phyloP scores from a whole-genome alignment of 2,329 filamentous ascomycete species.

The Xylariaceae sp. region DNA sequence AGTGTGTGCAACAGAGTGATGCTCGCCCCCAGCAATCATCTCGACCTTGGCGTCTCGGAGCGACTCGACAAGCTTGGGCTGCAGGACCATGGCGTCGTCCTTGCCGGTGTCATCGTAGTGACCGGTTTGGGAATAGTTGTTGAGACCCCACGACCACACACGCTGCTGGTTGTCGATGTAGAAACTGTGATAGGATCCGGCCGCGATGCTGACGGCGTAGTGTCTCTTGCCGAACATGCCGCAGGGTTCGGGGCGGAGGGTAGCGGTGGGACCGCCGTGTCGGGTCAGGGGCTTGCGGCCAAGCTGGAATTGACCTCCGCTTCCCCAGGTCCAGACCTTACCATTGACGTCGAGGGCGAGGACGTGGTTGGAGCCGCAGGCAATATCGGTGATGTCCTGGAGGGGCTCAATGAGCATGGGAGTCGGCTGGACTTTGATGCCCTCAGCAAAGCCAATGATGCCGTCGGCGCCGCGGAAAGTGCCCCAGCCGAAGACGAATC shows the following conservation, averaged over 20 bases:
- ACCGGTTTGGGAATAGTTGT: slow-evolving; percentile 70
- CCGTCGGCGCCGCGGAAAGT: slow-evolving; percentile 60
- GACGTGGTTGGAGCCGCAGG: slow-evolving; percentile 68
- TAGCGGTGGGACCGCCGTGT: slow-evolving; percentile 23
- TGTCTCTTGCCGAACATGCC: slow-evolving; percentile 46
- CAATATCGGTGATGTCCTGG: slow-evolving; percentile 62
- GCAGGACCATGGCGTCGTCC: slow-evolving; percentile 69
- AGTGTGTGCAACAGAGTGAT: slow-evolving; percentile 58
- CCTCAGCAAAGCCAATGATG: slow-evolving; percentile 61
- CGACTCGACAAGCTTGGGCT: slow-evolving; percentile 64
- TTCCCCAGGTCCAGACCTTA: slow-evolving; percentile 71
- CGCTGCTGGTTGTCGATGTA: slow-evolving; percentile 65
- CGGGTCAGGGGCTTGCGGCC: slow-evolving; percentile 58
- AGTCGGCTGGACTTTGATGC: slow-evolving; percentile 45
- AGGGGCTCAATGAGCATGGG: slow-evolving; percentile 52
- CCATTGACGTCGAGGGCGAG: slow-evolving; percentile 67
- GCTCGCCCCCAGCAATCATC: slow-evolving; percentile 67
- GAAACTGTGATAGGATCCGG: slow-evolving; percentile 70
- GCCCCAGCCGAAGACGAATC: slow-evolving; percentile 66
- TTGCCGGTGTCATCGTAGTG: slow-evolving; percentile 61
- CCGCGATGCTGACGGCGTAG: slow-evolving; percentile 52
- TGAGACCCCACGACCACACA: slow-evolving; percentile 69
- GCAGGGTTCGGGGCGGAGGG: slow-evolving; percentile 41
- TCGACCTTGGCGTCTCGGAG: slow-evolving; percentile 63
- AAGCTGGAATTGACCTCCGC: slow-evolving; percentile 72